Base-by-base conservation (phyloP, 805 yeast genomes). In the Teunomyces stri region DNA sequence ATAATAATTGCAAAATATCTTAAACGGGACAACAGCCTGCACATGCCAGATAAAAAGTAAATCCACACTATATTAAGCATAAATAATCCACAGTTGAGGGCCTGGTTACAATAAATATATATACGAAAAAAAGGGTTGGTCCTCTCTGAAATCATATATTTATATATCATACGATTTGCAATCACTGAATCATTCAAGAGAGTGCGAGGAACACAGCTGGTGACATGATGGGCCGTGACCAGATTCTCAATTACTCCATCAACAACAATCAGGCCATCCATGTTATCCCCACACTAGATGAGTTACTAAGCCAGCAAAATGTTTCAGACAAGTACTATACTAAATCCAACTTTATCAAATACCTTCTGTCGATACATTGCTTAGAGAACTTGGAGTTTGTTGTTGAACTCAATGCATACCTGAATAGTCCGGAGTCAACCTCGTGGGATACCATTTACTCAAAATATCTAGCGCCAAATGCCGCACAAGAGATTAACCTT, bases 361-460 rank as follows among this genome's bases (percentile, higher is more conserved):
- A 56, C 46, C 58, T 70, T 27, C 37, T 49, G 15, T 45, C 51
- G 13, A 58, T 60, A 27, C 75, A 70, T 50, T 70, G 75, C 54
- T 51, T 62, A 39, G 75, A 70, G 48, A 70, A 69, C 53, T 58
- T 62, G 30, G 72, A 68, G 49, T 70, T 68, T 42, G 51, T 70
- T 16, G 35, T 60, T 21, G 64, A 58, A 37, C 47, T 64, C 16
- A 61, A 62, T 46, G 36, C 43, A 4, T 57, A 54, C 37, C 46
- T 59, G 20, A 25, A n/a, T 15, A 25, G 22, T 46, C 55, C 45
- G 48, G 55, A 46, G 42, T 39, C 36, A 41, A 44, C 40, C 5
- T 51, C 50, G 34, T 70, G 75, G 75, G 41, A 51, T 15, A 41
- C 43, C 11, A 62, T 70, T 16, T 58, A 62, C 47, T 49, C 52